Base-by-base conservation (phyloP, 1,284 basidiomycete species). In the Sphaerobolus stellatus region DNA sequence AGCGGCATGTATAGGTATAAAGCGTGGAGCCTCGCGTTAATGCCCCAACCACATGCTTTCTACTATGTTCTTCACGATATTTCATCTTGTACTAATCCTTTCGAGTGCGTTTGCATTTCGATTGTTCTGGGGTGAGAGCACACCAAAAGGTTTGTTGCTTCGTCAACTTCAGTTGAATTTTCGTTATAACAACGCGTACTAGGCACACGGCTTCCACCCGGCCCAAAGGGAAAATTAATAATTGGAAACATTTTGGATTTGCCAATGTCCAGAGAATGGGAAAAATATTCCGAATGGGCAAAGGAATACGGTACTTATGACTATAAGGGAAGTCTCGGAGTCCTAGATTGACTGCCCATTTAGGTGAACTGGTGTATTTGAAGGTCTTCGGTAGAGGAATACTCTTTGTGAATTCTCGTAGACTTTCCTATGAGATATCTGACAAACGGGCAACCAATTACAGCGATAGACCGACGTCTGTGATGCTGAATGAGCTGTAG, bases 201-300 rank as follows among this genome's bases (percentile, higher is more conserved):
- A n/a, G n/a, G n/a, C n/a, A n/a, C n/a, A 7, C 36, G 36, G 36
- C 7, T 38, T n/a, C 36, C 36, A 16, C 36, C 36, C 22, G 36
- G 36, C 5, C 36, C 36, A 22, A 16, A 16, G n/a, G n/a, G 36
- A 38, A 16, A 38, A 16, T 62, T 62, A 6, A 18, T 66, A 20
- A 18, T 63, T 33, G 64, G 63, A 2, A 64, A 66, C 46, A 45
- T 63, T 2, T 48, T 58, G 4, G 59, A 64, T 36, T 51, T 65
- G 5, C 58, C 64, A 1, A 58, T 55, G 25, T 36, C 29, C 11
- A 53, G 57, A 22, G 56, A 52, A 6, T 62, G 57, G 48, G 49
- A 54, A 14, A 55, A 53, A 2, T 63, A 62, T 29, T 50, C 50
- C 14, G 30, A 59, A 14, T 63, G 62, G 60, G 48, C 48, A 16